These are phyloP conservation scores for Carpinus fangiana DNA, from an alignment of 306 rosid species.

Conservation along the genomic window DNA sequence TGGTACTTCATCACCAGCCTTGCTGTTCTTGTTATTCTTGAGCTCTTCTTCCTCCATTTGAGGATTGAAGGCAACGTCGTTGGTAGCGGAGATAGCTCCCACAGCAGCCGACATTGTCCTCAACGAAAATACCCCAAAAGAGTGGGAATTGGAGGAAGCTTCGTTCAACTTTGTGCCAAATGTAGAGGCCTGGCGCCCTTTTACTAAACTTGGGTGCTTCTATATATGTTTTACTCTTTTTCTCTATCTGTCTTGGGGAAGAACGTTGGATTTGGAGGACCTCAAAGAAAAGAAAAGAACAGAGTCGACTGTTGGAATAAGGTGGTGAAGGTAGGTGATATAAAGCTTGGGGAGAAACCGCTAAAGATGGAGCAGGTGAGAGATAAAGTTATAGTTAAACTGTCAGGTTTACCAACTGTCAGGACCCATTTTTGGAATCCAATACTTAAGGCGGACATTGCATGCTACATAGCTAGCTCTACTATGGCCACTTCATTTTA, in stretches of 20 bases:
- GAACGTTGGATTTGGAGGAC: conserved; percentile 21
- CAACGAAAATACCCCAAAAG: neutral
- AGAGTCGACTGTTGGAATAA: conserved; percentile 31
- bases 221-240: neutral
- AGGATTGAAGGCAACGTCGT: conserved; percentile 44
- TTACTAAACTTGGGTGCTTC: conserved; percentile 9
- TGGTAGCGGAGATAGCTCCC: conserved; percentile 57
- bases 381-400: neutral
- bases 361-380: conserved; percentile 47
- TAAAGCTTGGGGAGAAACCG: conserved; percentile 38
- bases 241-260: neutral
- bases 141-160: conserved; percentile 1
- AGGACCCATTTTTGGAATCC: too few relatives aligned
- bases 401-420: neutral
- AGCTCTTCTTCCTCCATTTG: conserved; percentile 47
- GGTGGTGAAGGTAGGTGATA: conserved; percentile 1
- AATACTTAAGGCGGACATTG: too few relatives aligned
- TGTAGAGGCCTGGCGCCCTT: neutral
- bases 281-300: conserved; percentile 23
- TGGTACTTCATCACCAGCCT: conserved; percentile 31
- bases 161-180: conserved; percentile 17
- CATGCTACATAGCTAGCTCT: too few relatives aligned
- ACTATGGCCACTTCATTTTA: too few relatives aligned
- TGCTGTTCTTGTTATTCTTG: conserved; percentile 37
- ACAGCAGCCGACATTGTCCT: conserved; percentile 57